Base-by-base conservation (phyloP, 2,329 filamentous ascomycete species). In the Alternaria consortialis region DNA sequence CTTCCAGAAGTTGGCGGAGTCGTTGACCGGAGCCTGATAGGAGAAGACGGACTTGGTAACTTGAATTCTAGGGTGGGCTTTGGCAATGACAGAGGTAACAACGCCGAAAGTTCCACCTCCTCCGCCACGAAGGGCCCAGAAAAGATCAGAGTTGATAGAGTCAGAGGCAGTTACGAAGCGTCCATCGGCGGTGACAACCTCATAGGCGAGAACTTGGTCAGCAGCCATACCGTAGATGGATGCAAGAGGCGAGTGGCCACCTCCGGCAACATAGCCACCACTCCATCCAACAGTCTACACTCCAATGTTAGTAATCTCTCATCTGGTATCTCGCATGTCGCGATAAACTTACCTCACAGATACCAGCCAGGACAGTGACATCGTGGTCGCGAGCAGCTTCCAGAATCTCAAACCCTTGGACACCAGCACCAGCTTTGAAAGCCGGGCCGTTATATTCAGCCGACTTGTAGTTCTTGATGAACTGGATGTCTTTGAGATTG, bases 31-130 rank as follows among this genome's bases (percentile, higher is more conserved):
- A 5, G 60, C 59, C 43, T 65, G 63, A 13, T 71, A 66, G 1
- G 71, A 74, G 31, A 72, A 69, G 70, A 72, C 77, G 2, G 63
- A 65, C 15, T 63, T 65, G 68, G 72, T 7, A 51, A 60, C 68
- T 2, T 66, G 63, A 11, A 63, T 66, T 31, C 59, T 68, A 6
- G 68, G 70, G 15, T 70, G 65, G 7, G 67, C 68, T 27, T 60
- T 56, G 5, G 67, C 61, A 15, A 68, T 65, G 3, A 66, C 59
- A 5, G 63, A 65, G 3, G 65, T 66, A 23, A 71, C 64, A n/a
- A 70, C 53, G 11, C 69, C 70, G 17, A 65, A 72, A 0, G 69
- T 69, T 5, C 56, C 53, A 3, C 67, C 69, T 37, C 70, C 70
- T 7, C 69, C 70, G 3, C 70, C 67, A 15, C 62, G 53, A 4